phyloP scores from a whole-genome alignment of 1,139 yeast species.

The Maudiozyma humilis region DNA sequence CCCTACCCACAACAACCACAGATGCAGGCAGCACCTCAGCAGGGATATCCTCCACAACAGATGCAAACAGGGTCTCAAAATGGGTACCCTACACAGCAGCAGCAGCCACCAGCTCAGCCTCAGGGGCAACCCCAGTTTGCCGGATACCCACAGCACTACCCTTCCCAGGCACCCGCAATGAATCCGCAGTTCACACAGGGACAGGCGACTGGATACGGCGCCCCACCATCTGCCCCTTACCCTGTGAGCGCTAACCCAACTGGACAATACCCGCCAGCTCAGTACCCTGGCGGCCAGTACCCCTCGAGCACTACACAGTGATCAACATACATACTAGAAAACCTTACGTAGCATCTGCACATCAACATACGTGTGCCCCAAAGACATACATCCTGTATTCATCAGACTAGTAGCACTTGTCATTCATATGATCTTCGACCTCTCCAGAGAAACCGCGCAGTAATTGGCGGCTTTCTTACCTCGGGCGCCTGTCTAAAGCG shows the following conservation, averaged over 20 bases:
- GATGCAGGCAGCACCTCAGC: constrained; percentile 6
- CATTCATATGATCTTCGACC: no score
- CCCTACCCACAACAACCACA: constrained; percentile 13
- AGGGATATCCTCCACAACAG: constrained; percentile 10
- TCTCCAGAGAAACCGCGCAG: no score
- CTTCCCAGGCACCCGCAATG: neutral
- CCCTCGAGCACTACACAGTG: neutral
- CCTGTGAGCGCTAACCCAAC: constrained; percentile 8
- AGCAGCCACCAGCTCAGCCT: no score
- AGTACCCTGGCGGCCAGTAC: neutral
- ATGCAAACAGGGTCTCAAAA: constrained; percentile 5
- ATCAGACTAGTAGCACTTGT: no score
- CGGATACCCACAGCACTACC: neutral
- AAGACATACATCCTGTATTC: no score
- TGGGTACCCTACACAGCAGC: constrained; percentile 11
- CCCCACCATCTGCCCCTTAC: constrained; percentile 1
- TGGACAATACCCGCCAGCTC: neutral
- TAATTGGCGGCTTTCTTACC: no score
- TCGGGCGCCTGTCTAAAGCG: no score
- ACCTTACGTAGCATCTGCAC: no score
- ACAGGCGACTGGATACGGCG: neutral
- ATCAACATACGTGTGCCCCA: no score
- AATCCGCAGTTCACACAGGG: neutral
- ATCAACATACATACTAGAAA: neutral
- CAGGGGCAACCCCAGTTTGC: constrained; percentile 1